Evolutionary conservation across 2,329 filamentous ascomycete species (phyloP), one percentile per base, ranked within the genome.

Genomic region (Aspergillus ochraceoroseus): DNA sequence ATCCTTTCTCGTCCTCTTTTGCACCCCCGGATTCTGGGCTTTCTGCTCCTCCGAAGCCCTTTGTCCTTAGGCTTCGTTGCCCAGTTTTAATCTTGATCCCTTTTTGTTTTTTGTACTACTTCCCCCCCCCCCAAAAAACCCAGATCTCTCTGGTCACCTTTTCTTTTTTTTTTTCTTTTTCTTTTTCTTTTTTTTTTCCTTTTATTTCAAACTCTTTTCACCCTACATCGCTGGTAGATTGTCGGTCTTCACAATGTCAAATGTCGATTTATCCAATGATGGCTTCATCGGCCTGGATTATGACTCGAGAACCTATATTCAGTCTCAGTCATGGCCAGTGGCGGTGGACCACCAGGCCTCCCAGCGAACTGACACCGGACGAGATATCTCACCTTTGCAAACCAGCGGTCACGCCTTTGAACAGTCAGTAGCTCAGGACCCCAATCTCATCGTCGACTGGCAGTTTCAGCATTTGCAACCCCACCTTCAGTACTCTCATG

Each of bases 271-370:
- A 51, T 54, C 63, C 36, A 57, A 53, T 51, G 67, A 72, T 44
- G 69, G 66, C 56, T 63, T 73, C 41, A 60, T 68, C 49, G 66
- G 64, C 49, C 64, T 70, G 48, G 70, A 72, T 41, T 70, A 70
- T 47, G 69, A 72, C 54, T 64, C 68, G 43, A 66, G 68, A 61
- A 61, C 53, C 33, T 73, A 70, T 57, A 60, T 67, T 46, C 61
- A 65, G 44, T 57, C 63, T 49, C 56, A 63, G 47, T 55, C 61
- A 48, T 72, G 68, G 69, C 62, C 67, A 36, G 58, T 70, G 37
- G 48, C 64, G 34, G 60, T 70, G 46, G 64, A 68, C 47, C 64
- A 68, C 41, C 64, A 68, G 32, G 55, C 62, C 47, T 49, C 59
- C 37, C 59, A 60, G 38, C 58, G 58, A 49, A 51, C 62, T 28